Base-by-base conservation (phyloP, 2,329 filamentous ascomycete species). In the Chlorencoelia australis region DNA sequence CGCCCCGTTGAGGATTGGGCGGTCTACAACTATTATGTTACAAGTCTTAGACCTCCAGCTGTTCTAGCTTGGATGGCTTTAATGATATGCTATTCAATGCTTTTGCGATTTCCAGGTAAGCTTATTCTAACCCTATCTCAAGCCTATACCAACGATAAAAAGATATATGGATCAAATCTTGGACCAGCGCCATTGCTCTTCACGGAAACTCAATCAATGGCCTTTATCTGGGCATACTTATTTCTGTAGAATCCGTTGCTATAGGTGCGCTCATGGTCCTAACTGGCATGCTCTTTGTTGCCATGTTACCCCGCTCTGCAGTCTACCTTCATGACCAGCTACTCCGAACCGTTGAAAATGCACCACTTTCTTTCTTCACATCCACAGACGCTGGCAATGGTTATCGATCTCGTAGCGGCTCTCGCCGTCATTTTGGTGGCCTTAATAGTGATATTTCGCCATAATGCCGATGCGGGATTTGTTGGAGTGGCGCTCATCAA, bases 231-330 rank as follows among this genome's bases (percentile, higher is more conserved):
- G 44, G 47, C 7, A 35, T 51, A 28, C 37, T 45, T 17, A 16
- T 43, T n/a, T 31, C 26, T 10, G 19, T 63, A 57, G 45, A 42
- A 18, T 25, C 37, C 18, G 9, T 33, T 26, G 32, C 39, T 9
- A 40, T 48, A 19, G 18, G 5, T 18, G 36, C 32, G 13, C 42
- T 46, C 13, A 41, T 35, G 16, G 17, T 39, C 11, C 15, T 42
- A 26, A 11, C 37, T 19, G 37, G 34, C 19, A 62, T 60, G 59
- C 63, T 71, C 43, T 65, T 72, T 30, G 64, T 72, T 20, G 63
- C 56, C 3, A 71, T 73, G 64, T 65, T 72, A 3, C 68, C 68
- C 3, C 62, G 61, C 19, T 70, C 68, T n/a, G 67, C 66, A 4
- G 59, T 63, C 36, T 58, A 47, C 28, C 67, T 73, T 39, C 69